Percentiles rank a stretch among this genome's conserved stretches.
These are phyloP conservation scores for Rhynchospora breviuscula DNA, from an alignment of 176 grass and related monocot genomes.

Conservation along the genomic window DNA sequence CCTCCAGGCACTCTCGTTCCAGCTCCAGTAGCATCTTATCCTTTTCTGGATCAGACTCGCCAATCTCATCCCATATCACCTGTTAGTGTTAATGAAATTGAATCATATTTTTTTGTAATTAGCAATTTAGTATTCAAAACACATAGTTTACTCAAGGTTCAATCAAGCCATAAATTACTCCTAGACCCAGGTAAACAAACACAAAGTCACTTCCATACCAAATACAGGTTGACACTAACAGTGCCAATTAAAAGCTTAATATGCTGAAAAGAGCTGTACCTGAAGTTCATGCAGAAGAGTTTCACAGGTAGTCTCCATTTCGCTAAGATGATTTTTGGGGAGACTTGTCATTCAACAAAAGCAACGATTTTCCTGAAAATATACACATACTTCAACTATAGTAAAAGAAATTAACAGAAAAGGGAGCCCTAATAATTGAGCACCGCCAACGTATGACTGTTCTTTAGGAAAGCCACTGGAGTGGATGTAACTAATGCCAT, in stretches of 20 bases:
- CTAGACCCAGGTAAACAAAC: neutral
- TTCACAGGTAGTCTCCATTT: conserved; percentile 45
- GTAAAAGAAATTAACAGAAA: neutral
- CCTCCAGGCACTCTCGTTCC: conserved; percentile 53
- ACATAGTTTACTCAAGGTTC: neutral
- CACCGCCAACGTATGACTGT: neutral
- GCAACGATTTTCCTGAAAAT: conserved; percentile 12
- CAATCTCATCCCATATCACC: conserved; percentile 69
- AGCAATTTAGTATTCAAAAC: neutral
- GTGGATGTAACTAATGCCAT: neutral
- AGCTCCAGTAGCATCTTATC: conserved; percentile 56
- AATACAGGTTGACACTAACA: neutral
- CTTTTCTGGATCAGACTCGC: conserved; percentile 42
- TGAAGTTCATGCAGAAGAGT: conserved; percentile 59
- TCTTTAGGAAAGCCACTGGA: neutral
- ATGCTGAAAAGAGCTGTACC: conserved; percentile 23
- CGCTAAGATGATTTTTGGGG: conserved; percentile 28
- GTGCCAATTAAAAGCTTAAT: neutral
- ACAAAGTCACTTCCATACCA: neutral
- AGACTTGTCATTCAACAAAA: conserved; percentile 21
- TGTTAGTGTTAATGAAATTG: conserved; percentile 7
- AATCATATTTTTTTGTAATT: neutral
- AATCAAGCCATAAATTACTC: neutral
- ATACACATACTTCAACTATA: neutral
- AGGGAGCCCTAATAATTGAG: neutral